A percentile compares a stretch with the other conserved stretches of the same genome.
These are phyloP conservation scores for Penicillium sp. DNA, from an alignment of 2,329 filamentous ascomycete species.

Conservation along the genomic window DNA sequence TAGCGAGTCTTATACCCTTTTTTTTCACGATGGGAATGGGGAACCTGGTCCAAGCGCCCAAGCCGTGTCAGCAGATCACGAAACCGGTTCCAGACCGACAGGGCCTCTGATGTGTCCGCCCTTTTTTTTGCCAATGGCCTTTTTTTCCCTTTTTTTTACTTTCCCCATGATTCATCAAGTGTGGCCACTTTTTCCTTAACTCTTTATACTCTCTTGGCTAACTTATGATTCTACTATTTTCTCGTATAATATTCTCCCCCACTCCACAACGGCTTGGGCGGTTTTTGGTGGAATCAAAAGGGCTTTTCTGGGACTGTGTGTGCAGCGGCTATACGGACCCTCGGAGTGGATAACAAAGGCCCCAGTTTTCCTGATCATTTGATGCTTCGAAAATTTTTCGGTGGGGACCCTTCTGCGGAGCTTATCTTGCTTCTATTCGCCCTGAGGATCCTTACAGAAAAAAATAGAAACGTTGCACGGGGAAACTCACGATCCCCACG, in stretches of 20 bases:
- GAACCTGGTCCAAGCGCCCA: conserved; percentile 17
- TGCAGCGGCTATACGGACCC: conserved; percentile 8
- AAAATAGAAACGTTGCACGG: conserved; percentile 20
- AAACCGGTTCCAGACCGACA: conserved; percentile 13
- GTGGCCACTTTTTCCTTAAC: not conserved
- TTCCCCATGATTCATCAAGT: conserved; percentile 5
- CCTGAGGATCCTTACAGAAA: not conserved
- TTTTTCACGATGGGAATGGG: conserved; percentile 11
- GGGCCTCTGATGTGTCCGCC: not conserved
- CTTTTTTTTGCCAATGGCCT: not conserved
- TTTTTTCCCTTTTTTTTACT: not conserved
- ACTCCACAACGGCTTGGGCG: too few relatives aligned
- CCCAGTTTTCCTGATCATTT: conserved; percentile 26
- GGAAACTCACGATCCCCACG: conserved; percentile 28
- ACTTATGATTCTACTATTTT: too few relatives aligned
- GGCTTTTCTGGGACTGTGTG: not conserved
- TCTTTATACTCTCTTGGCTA: not conserved
- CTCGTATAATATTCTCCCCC: too few relatives aligned
- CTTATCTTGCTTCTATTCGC: conserved; percentile 24
- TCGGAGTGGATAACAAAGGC: conserved; percentile 4
- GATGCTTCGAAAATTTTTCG: conserved; percentile 30
- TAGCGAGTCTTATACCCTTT: conserved; percentile 17
- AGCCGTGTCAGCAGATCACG: conserved; percentile 20
- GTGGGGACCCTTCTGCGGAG: conserved; percentile 25
- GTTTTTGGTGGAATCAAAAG: too few relatives aligned